Evolutionary conservation across 2,329 filamentous ascomycete genomes (phyloP).

Genomic region (Microsporum canis): DNA sequence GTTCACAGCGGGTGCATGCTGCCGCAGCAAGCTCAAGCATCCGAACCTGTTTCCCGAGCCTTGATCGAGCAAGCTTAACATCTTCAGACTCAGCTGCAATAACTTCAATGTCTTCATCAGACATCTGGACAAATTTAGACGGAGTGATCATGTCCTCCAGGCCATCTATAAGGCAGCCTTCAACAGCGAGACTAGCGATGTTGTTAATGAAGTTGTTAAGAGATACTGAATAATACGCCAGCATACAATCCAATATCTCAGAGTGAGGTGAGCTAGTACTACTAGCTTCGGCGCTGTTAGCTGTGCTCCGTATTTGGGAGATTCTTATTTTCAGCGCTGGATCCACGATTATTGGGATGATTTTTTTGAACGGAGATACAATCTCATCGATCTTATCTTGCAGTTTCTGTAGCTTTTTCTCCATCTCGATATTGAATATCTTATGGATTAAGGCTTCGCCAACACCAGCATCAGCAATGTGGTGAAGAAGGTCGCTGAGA

Average conservation of each 20-base stretch:
- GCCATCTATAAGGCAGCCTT: slow-evolving; percentile 29
- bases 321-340: slow-evolving; percentile 10
- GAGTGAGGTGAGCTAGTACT: slow-evolving; percentile 10
- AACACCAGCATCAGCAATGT: slow-evolving; percentile 12
- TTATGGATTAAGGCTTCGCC: slow-evolving; percentile 16
- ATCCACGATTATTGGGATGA: slow-evolving; percentile 15
- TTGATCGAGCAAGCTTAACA: slow-evolving; percentile 7
- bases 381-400: slow-evolving; percentile 17
- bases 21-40: slow-evolving; percentile 13
- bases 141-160: slow-evolving; percentile 27
- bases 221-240: slow-evolving; percentile 19
- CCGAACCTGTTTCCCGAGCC: slow-evolving; percentile 10
- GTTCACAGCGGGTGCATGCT: slow-evolving; percentile 15
- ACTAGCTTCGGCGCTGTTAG: slow-evolving; percentile 3
- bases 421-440: slow-evolving; percentile 15
- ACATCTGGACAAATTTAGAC: slow-evolving; percentile 24
- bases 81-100: slow-evolving; percentile 20
- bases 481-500: slow-evolving; percentile 15
- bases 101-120: slow-evolving; percentile 16
- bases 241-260: slow-evolving; percentile 17
- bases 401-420: slow-evolving; percentile 14
- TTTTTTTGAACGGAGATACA: slow-evolving; percentile 14
- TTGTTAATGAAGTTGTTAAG: slow-evolving; percentile 29
- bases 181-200: slow-evolving; percentile 27
- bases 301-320: slow-evolving; percentile 7